These are phyloP conservation scores for Pichia sp. DNA, from an alignment of 1,139 yeast genomes.

Conservation along the genomic window DNA sequence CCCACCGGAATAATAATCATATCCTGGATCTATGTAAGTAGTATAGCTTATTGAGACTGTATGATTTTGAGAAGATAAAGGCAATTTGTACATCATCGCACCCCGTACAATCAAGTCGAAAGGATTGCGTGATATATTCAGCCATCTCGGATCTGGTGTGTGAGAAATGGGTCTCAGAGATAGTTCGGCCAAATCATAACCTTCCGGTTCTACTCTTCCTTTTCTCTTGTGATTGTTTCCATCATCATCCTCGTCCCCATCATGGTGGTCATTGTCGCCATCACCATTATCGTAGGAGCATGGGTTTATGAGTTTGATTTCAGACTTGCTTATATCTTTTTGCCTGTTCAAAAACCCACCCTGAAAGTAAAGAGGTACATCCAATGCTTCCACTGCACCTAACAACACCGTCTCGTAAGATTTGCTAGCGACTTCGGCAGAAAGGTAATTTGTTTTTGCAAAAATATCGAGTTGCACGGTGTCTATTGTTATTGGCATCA, in stretches of 20 bases:
- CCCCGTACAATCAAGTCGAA: slow-evolving; percentile 87
- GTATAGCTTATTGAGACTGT: slow-evolving; percentile 63
- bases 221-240: slow-evolving; percentile 18
- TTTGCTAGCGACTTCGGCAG: slow-evolving; percentile 12
- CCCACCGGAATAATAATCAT: slow-evolving; percentile 1
- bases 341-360: slow-evolving; percentile 75
- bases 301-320: slow-evolving; percentile 69
- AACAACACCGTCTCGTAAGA: slow-evolving; percentile 63
- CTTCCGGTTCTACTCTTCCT: neutral
- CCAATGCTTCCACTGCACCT: slow-evolving; percentile 65
- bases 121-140: slow-evolving; percentile 68
- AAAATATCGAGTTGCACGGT: slow-evolving; percentile 80
- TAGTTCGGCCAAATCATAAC: neutral
- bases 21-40: slow-evolving; percentile 52
- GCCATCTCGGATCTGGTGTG: slow-evolving; percentile 57
- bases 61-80: slow-evolving; percentile 53
- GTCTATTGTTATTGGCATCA: slow-evolving; percentile 60
- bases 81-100: slow-evolving; percentile 69
- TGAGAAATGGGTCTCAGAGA: neutral
- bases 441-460: slow-evolving; percentile 67
- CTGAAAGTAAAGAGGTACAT: slow-evolving; percentile 67
- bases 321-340: slow-evolving; percentile 54
- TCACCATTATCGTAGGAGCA: slow-evolving; percentile 40
- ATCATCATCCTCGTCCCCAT: slow-evolving; percentile 18
- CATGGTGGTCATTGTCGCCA: slow-evolving; percentile 18